Conservation (phyloP, 352 stramenopile species). For the Phytophthora sojae region DNA sequence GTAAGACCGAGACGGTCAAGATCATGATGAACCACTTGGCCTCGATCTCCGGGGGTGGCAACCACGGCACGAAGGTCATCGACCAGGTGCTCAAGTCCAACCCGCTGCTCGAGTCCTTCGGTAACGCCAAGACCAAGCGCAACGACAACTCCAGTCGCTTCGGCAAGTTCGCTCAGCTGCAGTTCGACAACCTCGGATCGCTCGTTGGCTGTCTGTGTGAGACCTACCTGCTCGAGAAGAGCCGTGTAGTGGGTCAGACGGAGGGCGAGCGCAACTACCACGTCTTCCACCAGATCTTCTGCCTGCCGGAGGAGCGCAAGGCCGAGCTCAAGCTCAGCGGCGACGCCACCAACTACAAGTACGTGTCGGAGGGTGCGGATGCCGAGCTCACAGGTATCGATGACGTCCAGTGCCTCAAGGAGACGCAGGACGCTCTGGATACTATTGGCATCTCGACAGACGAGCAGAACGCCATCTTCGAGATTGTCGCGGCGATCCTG, state of each 20-base stretch:
- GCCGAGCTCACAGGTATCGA: conserved; percentile 72
- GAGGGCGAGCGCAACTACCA: conserved; percentile 97
- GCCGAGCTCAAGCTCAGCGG: conserved; percentile 66
- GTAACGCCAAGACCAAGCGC: conserved; percentile 85
- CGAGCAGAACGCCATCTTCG: conserved; percentile 92
- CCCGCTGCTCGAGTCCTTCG: conserved; percentile 78
- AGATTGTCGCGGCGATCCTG: conserved; percentile 96
- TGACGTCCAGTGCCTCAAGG: conserved; percentile 71
- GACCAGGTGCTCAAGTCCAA: conserved; percentile 85
- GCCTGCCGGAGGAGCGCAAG: conserved; percentile 52
- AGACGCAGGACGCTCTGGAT: conserved; percentile 91
- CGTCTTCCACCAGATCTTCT: conserved; percentile 97
- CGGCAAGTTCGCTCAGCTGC: conserved; percentile 83
- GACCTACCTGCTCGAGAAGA: conserved; percentile 98
- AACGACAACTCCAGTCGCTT: conserved; percentile 88
- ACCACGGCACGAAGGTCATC: conserved; percentile 76
- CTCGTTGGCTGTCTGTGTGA: conserved; percentile 76
- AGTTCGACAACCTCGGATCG: conserved; percentile 70
- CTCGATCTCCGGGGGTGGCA: conserved; percentile 73
- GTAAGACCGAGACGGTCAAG: conserved; percentile 96
- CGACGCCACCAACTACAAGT: conserved; percentile 75
- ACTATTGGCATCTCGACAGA: conserved; percentile 92
- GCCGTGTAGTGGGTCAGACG: conserved; percentile 92
- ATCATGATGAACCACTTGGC: conserved; percentile 91
- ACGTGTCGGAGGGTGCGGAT: conserved; percentile 69